These are phyloP conservation scores for Rheum nobile DNA, from an alignment of 148 eudicot species.

Conservation along the genomic window DNA sequence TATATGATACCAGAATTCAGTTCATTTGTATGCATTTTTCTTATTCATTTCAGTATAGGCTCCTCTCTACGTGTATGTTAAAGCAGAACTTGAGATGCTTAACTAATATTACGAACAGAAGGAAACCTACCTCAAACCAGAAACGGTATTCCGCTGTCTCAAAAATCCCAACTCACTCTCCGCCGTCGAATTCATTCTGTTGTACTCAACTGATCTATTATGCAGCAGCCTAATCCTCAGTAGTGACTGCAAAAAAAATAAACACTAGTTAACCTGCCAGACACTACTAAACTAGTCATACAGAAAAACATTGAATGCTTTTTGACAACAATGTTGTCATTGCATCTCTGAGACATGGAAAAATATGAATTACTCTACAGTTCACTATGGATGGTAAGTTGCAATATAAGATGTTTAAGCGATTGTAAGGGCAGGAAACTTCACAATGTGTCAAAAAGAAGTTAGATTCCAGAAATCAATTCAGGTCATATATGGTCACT, in stretches of 20 bases:
- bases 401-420: not conserved
- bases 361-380: not conserved
- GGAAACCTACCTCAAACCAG: slow-evolving; percentile 54
- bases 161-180: slow-evolving; percentile 71
- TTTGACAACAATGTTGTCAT: not conserved
- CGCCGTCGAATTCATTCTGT: slow-evolving; percentile 42
- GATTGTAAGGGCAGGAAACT: not conserved
- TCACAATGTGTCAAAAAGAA: not conserved
- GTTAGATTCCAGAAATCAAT: not conserved
- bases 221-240: slow-evolving; percentile 61
- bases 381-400: not conserved
- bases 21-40: not conserved
- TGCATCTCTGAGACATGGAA: not conserved
- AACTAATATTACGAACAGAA: not conserved
- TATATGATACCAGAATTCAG: not conserved
- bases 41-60: too few species aligned
- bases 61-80: too few species aligned
- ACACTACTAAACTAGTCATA: not conserved
- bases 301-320: not conserved
- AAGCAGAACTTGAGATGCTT: not conserved
- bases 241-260: slow-evolving; percentile 40
- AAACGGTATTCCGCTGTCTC: slow-evolving; percentile 59
- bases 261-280: slow-evolving; percentile 33
- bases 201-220: slow-evolving; percentile 29
- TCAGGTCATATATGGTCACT: not conserved